Evolutionary conservation across 139 green algal genomes (phyloP), one percentile per base, ranked within the genome.

Genomic region (Pleodorina starrii): DNA sequence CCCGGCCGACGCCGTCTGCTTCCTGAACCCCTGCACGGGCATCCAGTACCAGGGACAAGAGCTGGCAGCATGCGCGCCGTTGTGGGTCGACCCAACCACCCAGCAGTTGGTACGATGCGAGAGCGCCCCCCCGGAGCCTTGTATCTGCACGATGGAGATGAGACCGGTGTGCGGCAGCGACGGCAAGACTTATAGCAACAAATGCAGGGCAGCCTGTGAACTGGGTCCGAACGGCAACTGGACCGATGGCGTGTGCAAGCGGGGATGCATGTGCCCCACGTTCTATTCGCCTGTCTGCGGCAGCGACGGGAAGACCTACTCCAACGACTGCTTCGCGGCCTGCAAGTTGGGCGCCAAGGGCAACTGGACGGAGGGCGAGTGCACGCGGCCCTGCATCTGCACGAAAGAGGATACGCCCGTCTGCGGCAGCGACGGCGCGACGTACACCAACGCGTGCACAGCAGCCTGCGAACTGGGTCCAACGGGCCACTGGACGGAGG

Each of bases 141-240:
- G 46, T 38, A 54, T 27, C 5, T 73, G 57, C 60, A 7, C 63
- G 0, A 32, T 71, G 77, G 17, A 38, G 17, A 29, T 27, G 17
- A 46, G 82, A 43, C 89, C 89, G 16, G 89, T 91, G 16, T 91
- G 89, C 29, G 89, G 89, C 54, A 81, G 35, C n/a, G 73, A 91
- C 84, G 89, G 89, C 54, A 85, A 90, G 43, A 91, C 81, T 5
- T 91, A 91, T 72, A 35, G 42, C 2, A 76, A 73, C 71, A 59
- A 63, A n/a, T 91, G 73, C 50, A 43, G 68, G 40, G 46, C 42
- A 36, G 2, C 5, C 29, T 63, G 75, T 27, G 46, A 42, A 16
- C 32, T 68, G 75, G n/a, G 12, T 35, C n/a, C 40, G 25, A 32
- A 32, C 36, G 19, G 40, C 7, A 35, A 80, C 16, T 76, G 68